Base-by-base conservation (phyloP, 208 protist species). In the Wallacemonas sp. region DNA sequence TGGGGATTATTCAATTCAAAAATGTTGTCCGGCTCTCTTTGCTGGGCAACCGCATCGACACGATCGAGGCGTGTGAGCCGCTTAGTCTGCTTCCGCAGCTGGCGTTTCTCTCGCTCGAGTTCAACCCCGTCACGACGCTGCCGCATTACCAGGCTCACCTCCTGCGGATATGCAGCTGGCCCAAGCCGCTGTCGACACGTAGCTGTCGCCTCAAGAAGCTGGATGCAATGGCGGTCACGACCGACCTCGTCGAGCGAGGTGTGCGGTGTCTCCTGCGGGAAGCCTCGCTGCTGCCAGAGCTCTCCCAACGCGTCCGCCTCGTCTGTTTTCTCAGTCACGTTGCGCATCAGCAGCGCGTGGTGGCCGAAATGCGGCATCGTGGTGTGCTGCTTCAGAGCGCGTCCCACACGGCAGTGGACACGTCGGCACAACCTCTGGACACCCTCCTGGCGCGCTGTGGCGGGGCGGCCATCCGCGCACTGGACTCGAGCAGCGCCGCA, bases 121-220 rank as follows among this genome's bases (percentile, higher is more conserved):
- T 84, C 68, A 94, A 94, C 62, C 91, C 91, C 6, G 91, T 96
- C 14, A 65, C 80, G 4, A 66, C 72, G 21, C 80, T 94, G 12
- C 78, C 85, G 21, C 83, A 94, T 65, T 96, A 94, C 69, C 83
- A 84, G 33, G 79, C 84, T 1, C 91, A 96, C 36, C 41, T 96
- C 0, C 63, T 96, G 34, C 87, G 84, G 41, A 90, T 96, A 29
- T 87, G 78, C 61, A 74, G 81, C 24, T 92, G 84, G 82, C 88
- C 87, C 9, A 65, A 88, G 5, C 67, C 66, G 21, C 54, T 94
- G n/a, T 57, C 76, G 5, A 38, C 66, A 0, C 68, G 68, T 23
- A 74, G 74, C 24, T 95, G 89, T 57, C 82, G 87, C 2, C 78
- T 96, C 29, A 73, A 74, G 17, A 88, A 90, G 61, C 72, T 96